Base-by-base conservation (phyloP, 768 basidiomycete genomes). In the Naematelia encephala region DNA sequence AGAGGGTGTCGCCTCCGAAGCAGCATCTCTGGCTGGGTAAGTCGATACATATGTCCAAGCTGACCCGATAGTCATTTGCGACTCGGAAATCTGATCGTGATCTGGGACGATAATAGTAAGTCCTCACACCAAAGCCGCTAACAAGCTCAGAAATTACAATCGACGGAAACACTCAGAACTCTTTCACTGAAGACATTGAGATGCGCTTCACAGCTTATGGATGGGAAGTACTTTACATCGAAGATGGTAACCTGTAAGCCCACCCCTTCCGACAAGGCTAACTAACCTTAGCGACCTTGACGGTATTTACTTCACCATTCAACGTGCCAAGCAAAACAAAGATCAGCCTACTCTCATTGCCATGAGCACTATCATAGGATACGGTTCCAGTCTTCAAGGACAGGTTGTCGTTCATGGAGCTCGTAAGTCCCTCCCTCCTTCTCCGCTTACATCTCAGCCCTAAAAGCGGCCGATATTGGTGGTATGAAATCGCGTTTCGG, bases 81-180 rank as follows among this genome's bases (percentile, higher is more conserved):
- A 76, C 84, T 97, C 43, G 91, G 90, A 56, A 96, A 93, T 79
- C 82, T 97, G 70, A 87, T 97, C 71, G 89, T 88, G 58, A 82
- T 96, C 73, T 96, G 93, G 78, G 93, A 97, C 73, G 91, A 96
- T 80, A 96, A 97, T 80, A 88, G 89, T 91, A 77, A 72, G 87
- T 79, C n/a, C n/a, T n/a, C n/a, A n/a, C n/a, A 21, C 4, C 45
- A 23, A 44, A 25, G 30, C 51, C 22, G n/a, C n/a, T n/a, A n/a
- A n/a, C n/a, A n/a, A n/a, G n/a, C 49, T 23, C 23, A 54, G 89
- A 91, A 77, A 97, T 97, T 77, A 90, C 93, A 63, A 96, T 97
- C 69, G 93, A 97, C 75, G 93, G 93, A 63, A 85, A 91, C 79
- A 97, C 92, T 64, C 84, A 85, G 56, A 82, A 86, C 57, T 88